Conservation (phyloP, 2,329 filamentous ascomycete species). For the Sclerotinia glacialis region DNA sequence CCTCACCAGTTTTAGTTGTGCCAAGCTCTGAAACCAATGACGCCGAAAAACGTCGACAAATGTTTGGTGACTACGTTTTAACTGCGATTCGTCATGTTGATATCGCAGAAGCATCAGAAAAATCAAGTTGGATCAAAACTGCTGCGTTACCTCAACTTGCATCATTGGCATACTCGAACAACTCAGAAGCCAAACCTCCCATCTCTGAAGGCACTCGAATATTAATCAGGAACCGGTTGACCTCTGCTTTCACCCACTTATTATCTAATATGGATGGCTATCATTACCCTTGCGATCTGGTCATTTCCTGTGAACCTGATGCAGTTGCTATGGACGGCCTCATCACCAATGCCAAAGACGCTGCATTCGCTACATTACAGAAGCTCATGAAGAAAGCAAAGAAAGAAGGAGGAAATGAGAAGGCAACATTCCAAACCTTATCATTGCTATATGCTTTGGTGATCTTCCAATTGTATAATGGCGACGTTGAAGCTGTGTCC, state of each 20-base stretch:
- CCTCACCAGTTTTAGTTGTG: conserved; percentile 44
- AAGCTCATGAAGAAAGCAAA: conserved; percentile 49
- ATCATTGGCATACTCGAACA: conserved; percentile 52
- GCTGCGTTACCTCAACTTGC: conserved; percentile 43
- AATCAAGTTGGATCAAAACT: conserved; percentile 32
- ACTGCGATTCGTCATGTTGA: conserved; percentile 36
- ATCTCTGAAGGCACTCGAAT: conserved; percentile 54
- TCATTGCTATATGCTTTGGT: conserved; percentile 80
- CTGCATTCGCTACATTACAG: conserved; percentile 52
- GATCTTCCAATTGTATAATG: conserved; percentile 85
- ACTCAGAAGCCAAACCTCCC: conserved; percentile 43
- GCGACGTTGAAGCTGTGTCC: conserved; percentile 79
- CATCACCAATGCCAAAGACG: conserved; percentile 51
- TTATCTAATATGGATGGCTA: conserved; percentile 54
- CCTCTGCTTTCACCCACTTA: conserved; percentile 57
- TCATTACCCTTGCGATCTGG: conserved; percentile 41
- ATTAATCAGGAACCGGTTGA: conserved; percentile 55
- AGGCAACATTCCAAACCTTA: conserved; percentile 55
- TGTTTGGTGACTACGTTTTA: conserved; percentile 39
- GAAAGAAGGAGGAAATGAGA: conserved; percentile 37
- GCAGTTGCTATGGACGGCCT: conserved; percentile 56
- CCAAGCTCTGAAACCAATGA: conserved; percentile 35
- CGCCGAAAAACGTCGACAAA: conserved; percentile 36
- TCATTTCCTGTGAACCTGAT: conserved; percentile 32
- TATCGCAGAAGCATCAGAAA: conserved; percentile 26